These are phyloP conservation scores for Nigrograna mackinnonii DNA, from an alignment of 2,329 filamentous ascomycete species.

Conservation along the genomic window DNA sequence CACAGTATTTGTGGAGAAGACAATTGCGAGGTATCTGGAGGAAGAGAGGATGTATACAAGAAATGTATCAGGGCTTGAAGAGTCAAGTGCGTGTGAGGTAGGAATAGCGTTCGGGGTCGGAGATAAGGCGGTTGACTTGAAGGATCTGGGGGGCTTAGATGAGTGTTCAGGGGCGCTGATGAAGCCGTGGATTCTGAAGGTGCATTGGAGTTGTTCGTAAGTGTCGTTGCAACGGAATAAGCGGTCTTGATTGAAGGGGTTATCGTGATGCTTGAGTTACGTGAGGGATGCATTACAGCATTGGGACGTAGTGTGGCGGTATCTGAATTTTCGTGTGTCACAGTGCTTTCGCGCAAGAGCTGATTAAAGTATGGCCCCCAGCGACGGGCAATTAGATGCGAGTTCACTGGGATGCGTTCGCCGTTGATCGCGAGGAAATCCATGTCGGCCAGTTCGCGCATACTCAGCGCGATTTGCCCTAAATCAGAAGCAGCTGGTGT, in stretches of 20 bases:
- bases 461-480: constrained; percentile 75
- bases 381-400: constrained; percentile 79
- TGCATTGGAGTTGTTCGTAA: constrained; percentile 41
- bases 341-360: constrained; percentile 77
- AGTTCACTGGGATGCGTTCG: constrained; percentile 92
- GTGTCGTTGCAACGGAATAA: constrained; percentile 48
- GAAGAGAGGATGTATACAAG: constrained; percentile 89
- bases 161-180: constrained; percentile 46
- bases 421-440: constrained; percentile 91
- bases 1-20: constrained; percentile 96
- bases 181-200: constrained; percentile 36
- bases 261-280: constrained; percentile 85
- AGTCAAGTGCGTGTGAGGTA: constrained; percentile 89
- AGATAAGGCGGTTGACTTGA: constrained; percentile 59
- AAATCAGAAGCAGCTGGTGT: constrained; percentile 81
- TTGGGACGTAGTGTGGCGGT: constrained; percentile 71
- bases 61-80: constrained; percentile 90
- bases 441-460: constrained; percentile 94
- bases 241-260: constrained; percentile 66
- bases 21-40: constrained; percentile 72
- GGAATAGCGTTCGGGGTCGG: constrained; percentile 85
- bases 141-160: constrained; percentile 57
- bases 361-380: constrained; percentile 98
- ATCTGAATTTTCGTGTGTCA: constrained; percentile 68
- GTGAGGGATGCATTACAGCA: constrained; percentile 58